phyloP scores from a whole-genome alignment of 2,329 filamentous ascomycete species.

The Penicillium sp. region DNA sequence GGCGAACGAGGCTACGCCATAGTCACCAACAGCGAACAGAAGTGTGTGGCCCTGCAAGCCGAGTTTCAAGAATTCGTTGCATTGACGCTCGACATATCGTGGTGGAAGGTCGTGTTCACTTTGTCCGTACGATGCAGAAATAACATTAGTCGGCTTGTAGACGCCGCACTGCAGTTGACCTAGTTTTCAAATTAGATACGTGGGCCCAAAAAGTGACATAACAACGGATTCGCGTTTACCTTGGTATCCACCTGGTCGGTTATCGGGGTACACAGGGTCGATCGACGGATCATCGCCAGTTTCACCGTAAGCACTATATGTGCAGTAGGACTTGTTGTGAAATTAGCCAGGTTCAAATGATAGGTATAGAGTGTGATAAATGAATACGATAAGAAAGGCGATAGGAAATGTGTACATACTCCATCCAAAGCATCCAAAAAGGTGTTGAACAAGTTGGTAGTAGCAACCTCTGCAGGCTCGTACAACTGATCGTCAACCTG shows the following conservation, averaged over 20 bases:
- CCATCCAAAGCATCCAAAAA: slow-evolving; percentile 53
- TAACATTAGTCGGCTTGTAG: slow-evolving; percentile 54
- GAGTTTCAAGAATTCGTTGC: slow-evolving; percentile 50
- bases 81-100: slow-evolving; percentile 50
- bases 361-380: neutral
- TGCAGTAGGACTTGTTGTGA: slow-evolving; percentile 45
- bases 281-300: slow-evolving; percentile 46
- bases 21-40: slow-evolving; percentile 29
- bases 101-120: slow-evolving; percentile 52
- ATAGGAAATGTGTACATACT: slow-evolving; percentile 15
- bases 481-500: slow-evolving; percentile 48
- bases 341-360: slow-evolving; percentile 6
- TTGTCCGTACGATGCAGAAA: slow-evolving; percentile 55
- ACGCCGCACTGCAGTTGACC: slow-evolving; percentile 44
- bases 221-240: slow-evolving; percentile 29
- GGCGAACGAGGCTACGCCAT: slow-evolving; percentile 33
- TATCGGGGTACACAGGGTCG: slow-evolving; percentile 52
- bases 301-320: slow-evolving; percentile 48
- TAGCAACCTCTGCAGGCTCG: slow-evolving; percentile 29
- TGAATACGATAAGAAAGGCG: neutral
- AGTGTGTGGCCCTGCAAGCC: slow-evolving; percentile 33
- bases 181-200: neutral
- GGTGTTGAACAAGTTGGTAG: slow-evolving; percentile 39
- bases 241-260: slow-evolving; percentile 47
- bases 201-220: neutral